phyloP scores from a whole-genome alignment of 805 yeast species.

The Metschnikowia continentalis region DNA sequence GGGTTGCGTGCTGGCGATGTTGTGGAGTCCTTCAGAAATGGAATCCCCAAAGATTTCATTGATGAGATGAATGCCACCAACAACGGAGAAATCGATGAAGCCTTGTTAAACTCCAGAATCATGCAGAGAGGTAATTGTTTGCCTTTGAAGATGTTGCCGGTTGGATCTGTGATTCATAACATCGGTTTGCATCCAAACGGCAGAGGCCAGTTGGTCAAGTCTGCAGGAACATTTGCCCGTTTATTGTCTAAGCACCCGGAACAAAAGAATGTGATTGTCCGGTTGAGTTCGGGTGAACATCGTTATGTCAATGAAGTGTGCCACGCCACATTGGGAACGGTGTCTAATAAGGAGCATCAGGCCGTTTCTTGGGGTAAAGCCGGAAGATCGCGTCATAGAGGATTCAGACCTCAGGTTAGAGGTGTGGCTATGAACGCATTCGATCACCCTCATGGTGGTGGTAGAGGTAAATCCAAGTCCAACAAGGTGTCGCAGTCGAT shows the following conservation, averaged over 20 bases:
- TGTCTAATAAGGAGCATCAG: slow-evolving; percentile 90
- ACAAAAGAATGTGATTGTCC: slow-evolving; percentile 66
- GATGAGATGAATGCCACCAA: slow-evolving; percentile 59
- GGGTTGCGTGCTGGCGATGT: slow-evolving; percentile 91
- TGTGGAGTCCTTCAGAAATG: slow-evolving; percentile 85
- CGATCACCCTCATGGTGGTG: slow-evolving; percentile 99
- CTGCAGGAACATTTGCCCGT: slow-evolving; percentile 95
- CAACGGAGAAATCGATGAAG: slow-evolving; percentile 88
- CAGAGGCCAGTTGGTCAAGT: slow-evolving; percentile 86
- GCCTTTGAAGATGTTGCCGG: slow-evolving; percentile 90
- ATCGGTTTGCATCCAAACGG: slow-evolving; percentile 66
- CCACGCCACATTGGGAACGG: slow-evolving; percentile 91
- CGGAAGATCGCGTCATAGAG: slow-evolving; percentile 88
- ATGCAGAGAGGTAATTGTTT: slow-evolving; percentile 93
- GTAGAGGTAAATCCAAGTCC: slow-evolving; percentile 98
- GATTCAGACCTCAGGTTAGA: slow-evolving; percentile 91
- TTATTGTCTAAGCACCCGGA: slow-evolving; percentile 74
- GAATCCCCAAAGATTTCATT: slow-evolving; percentile 72
- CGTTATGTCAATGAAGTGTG: slow-evolving; percentile 82
- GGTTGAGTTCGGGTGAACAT: slow-evolving; percentile 89
- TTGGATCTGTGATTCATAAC: slow-evolving; percentile 85
- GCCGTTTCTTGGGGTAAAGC: slow-evolving; percentile 92
- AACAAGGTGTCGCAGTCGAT: slow-evolving; percentile 91
- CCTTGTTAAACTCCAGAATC: slow-evolving; percentile 78
- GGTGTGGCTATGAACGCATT: slow-evolving; percentile 98